Evolutionary conservation across 2,329 filamentous ascomycete species (phyloP).

Genomic region (Biscogniauxia mediterranea): DNA sequence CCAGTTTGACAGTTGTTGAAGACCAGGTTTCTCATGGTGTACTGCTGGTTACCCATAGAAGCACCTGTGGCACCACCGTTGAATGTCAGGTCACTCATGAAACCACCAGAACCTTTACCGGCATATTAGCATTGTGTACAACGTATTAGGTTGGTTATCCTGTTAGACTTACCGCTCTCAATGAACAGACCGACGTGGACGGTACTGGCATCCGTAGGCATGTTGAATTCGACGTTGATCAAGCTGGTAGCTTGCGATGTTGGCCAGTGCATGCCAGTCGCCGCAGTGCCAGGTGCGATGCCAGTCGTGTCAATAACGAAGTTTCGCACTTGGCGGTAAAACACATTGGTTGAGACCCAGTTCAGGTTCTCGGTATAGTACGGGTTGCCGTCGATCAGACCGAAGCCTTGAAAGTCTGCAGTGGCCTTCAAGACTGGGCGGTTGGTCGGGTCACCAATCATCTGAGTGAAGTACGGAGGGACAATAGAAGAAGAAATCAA

Average conservation of each 20-base stretch:
- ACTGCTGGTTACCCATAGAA: slow-evolving; percentile 67
- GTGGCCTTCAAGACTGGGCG: slow-evolving; percentile 54
- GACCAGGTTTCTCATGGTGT: slow-evolving; percentile 64
- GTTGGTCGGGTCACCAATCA: slow-evolving; percentile 59
- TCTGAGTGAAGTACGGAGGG: slow-evolving; percentile 62
- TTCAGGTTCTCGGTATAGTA: slow-evolving; percentile 42
- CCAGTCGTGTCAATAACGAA: slow-evolving; percentile 55
- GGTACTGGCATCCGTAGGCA: slow-evolving; percentile 33
- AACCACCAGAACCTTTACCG: slow-evolving; percentile 37
- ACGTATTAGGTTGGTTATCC: not conserved
- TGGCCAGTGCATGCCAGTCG: slow-evolving; percentile 59
- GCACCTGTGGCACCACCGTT: slow-evolving; percentile 58
- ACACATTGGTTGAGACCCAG: slow-evolving; percentile 55
- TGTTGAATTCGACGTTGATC: slow-evolving; percentile 50
- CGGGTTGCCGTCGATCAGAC: slow-evolving; percentile 56
- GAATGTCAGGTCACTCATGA: slow-evolving; percentile 60
- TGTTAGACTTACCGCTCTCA: slow-evolving; percentile 29
- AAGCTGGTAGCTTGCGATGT: slow-evolving; percentile 58
- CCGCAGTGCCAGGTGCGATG: slow-evolving; percentile 30
- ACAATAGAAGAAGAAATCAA: slow-evolving; percentile 55
- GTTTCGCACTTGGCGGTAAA: slow-evolving; percentile 65
- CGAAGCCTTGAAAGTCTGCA: slow-evolving; percentile 51
- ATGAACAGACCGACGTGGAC: slow-evolving; percentile 34
- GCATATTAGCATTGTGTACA: slow-evolving; percentile 7
- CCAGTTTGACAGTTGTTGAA: slow-evolving; percentile 65